Evolutionary conservation across 139 green algal species (phyloP).

Genomic region (Coelastrella sp.): DNA sequence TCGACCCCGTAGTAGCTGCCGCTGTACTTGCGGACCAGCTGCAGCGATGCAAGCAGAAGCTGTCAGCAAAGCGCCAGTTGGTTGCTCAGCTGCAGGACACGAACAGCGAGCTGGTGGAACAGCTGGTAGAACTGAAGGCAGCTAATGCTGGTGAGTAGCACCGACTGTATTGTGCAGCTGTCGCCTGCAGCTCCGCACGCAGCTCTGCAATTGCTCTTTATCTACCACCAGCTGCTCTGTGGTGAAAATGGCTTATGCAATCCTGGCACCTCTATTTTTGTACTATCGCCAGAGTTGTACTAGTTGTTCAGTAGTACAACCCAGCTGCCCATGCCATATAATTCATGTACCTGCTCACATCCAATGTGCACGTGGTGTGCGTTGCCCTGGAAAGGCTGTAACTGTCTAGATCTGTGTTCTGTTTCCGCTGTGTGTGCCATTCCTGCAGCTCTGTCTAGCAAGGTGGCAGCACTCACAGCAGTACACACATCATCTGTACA

Average conservation of each 20-base stretch:
- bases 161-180: background rate
- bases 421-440: background rate
- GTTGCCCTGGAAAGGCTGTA: too few species aligned
- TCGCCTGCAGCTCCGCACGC: background rate
- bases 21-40: background rate
- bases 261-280: too few species aligned
- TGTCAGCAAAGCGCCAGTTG: background rate
- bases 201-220: background rate
- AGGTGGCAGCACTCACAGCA: slow-evolving; percentile 22
- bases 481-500: background rate
- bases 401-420: background rate
- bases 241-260: too few species aligned
- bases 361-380: too few species aligned
- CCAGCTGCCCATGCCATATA: too few species aligned
- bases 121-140: slow-evolving; percentile 1
- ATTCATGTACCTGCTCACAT: too few species aligned
- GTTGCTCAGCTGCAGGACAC: background rate
- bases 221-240: background rate
- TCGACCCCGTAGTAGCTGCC: background rate
- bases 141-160: background rate
- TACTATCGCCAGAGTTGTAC: too few species aligned
- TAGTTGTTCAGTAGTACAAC: too few species aligned
- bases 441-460: background rate
- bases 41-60: slow-evolving; percentile 8
- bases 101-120: background rate